Evolutionary conservation across 768 basidiomycete genomes (phyloP).

Genomic region (Asterophora lycoperdoides): DNA sequence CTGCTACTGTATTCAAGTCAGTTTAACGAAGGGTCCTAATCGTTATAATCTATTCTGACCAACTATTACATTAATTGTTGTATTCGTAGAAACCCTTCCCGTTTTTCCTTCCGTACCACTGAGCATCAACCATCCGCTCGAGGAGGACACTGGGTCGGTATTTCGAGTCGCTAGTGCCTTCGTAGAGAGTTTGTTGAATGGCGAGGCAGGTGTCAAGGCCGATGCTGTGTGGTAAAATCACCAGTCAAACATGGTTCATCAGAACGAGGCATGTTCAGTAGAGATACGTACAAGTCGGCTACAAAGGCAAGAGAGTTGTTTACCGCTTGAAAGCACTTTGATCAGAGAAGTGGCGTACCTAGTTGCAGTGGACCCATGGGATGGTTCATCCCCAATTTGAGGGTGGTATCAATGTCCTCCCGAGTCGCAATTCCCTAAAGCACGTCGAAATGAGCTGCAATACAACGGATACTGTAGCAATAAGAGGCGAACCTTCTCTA

Average conservation of each 20-base stretch:
- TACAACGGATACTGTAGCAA: neutral
- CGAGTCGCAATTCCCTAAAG: slow-evolving; percentile 81
- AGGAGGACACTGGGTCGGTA: slow-evolving; percentile 89
- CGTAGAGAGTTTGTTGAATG: slow-evolving; percentile 86
- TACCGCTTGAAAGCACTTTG: neutral
- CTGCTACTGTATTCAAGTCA: too few species aligned
- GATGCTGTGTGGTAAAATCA: slow-evolving; percentile 52
- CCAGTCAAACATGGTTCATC: slow-evolving; percentile 6
- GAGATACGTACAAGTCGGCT: slow-evolving; percentile 53
- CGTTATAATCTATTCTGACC: neutral
- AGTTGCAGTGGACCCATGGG: slow-evolving; percentile 94
- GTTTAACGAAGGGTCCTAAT: too few species aligned
- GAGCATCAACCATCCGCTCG: slow-evolving; percentile 94
- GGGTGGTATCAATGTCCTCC: slow-evolving; percentile 93
- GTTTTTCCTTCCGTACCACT: slow-evolving; percentile 89
- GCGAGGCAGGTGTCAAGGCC: slow-evolving; percentile 97
- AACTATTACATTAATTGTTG: slow-evolving; percentile 18
- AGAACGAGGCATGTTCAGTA: neutral
- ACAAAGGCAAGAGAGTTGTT: slow-evolving; percentile 4
- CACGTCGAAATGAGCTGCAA: neutral
- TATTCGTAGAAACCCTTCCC: slow-evolving; percentile 97
- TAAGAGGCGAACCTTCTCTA: slow-evolving; percentile 67
- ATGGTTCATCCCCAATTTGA: slow-evolving; percentile 90
- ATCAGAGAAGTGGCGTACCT: slow-evolving; percentile 42
- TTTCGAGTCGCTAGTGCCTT: slow-evolving; percentile 89